Conservation (phyloP, 2,329 filamentous ascomycete species). For the Fusarium camptoceras region DNA sequence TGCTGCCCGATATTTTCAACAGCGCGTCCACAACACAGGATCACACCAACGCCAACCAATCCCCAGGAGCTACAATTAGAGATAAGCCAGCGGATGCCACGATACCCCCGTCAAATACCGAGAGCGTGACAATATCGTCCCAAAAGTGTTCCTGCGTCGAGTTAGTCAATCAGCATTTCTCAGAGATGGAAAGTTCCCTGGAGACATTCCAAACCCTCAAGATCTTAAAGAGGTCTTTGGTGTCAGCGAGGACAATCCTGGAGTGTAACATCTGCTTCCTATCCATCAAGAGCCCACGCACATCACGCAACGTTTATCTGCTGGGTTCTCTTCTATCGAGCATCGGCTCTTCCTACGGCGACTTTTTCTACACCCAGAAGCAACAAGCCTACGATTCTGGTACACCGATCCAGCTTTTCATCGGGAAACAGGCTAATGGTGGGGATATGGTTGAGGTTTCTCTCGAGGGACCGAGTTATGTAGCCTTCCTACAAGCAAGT, state of each 20-base stretch:
- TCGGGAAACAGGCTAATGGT: not conserved
- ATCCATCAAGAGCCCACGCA: slow-evolving; percentile 11
- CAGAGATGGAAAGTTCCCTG: slow-evolving; percentile 3
- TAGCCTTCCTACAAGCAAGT: not conserved
- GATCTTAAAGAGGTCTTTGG: slow-evolving; percentile 9
- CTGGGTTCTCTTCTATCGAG: not conserved
- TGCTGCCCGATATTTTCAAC: not conserved
- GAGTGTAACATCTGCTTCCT: slow-evolving; percentile 20
- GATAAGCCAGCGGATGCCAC: not conserved
- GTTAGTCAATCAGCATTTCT: slow-evolving; percentile 17
- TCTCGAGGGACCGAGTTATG: not conserved
- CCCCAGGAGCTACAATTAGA: not conserved
- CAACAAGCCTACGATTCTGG: not conserved
- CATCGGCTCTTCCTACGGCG: slow-evolving; percentile 11
- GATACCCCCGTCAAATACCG: not conserved
- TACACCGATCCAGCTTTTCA: not conserved
- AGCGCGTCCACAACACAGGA: not conserved
- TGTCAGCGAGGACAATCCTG: not conserved
- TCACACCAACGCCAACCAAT: not conserved
- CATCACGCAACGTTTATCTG: not conserved
- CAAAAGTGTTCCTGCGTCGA: slow-evolving; percentile 15
- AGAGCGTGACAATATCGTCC: accelerated
- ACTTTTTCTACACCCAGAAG: slow-evolving; percentile 20
- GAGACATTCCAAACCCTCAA: slow-evolving; percentile 21
- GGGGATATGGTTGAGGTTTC: slow-evolving; percentile 11